Conservation (phyloP, 306 rosid species). For the Cicer arietinum region DNA sequence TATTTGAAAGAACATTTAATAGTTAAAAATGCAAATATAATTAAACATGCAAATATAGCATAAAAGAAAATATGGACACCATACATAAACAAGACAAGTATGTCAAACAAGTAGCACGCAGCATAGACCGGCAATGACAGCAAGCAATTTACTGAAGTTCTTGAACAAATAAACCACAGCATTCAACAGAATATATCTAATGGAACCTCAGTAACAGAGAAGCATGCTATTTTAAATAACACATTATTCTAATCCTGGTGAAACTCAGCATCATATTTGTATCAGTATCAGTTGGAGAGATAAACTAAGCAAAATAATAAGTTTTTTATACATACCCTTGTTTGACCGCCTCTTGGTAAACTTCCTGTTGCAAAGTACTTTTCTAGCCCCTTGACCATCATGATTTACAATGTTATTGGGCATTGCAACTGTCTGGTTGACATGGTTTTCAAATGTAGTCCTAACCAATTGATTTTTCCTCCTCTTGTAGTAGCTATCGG, state of each 20-base stretch:
- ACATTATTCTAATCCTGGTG: conserved; percentile 20
- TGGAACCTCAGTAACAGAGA: conserved; percentile 31
- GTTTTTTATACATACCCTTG: conserved; percentile 67
- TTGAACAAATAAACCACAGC: conserved; percentile 24
- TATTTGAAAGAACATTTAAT: conserved; percentile 15
- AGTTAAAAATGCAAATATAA: not conserved
- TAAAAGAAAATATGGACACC: not conserved
- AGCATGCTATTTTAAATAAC: conserved; percentile 28
- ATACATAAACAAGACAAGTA: conserved; percentile 19
- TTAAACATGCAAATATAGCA: conserved; percentile 23
- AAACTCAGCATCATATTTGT: conserved; percentile 14
- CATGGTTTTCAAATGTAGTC: conserved; percentile 63
- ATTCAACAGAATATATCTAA: conserved; percentile 31
- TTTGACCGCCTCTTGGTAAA: conserved; percentile 61
- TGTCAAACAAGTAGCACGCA: conserved; percentile 27
- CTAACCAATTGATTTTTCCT: conserved; percentile 82
- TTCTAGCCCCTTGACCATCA: conserved; percentile 50
- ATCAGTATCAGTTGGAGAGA: conserved; percentile 31
- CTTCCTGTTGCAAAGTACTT: conserved; percentile 60
- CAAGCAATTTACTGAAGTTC: conserved; percentile 21
- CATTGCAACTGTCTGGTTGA: conserved; percentile 51
- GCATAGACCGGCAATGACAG: conserved; percentile 10
- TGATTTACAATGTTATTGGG: conserved; percentile 54
- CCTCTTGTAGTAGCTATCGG: conserved; percentile 89
- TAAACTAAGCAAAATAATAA: conserved; percentile 24